phyloP scores from a whole-genome alignment of 2,329 filamentous ascomycete species.

The Aquanectria penicillioides region DNA sequence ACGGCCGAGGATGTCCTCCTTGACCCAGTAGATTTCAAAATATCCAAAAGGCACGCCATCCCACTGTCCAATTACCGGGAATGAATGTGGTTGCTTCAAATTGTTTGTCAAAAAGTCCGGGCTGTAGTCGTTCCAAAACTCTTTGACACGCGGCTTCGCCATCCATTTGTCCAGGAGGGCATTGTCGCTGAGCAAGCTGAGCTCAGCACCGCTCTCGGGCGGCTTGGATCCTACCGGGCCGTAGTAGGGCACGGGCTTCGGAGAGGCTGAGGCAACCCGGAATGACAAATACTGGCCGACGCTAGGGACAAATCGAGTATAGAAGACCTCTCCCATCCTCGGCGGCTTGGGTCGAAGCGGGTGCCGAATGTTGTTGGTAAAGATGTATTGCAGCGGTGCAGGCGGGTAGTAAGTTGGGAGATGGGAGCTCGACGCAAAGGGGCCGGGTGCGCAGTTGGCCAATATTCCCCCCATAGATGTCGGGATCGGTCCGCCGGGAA shows the following conservation, averaged over 20 bases:
- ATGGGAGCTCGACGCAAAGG: constrained; percentile 84
- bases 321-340: constrained; percentile 90
- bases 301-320: constrained; percentile 86
- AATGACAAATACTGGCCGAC: constrained; percentile 88
- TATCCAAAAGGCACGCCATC: constrained; percentile 96
- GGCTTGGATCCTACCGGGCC: constrained; percentile 63
- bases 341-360: constrained; percentile 89
- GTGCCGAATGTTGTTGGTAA: constrained; percentile 82
- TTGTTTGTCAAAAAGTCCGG: constrained; percentile 73
- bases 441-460: constrained; percentile 64
- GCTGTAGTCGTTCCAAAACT: constrained; percentile 82
- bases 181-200: constrained; percentile 60
- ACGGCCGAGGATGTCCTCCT: constrained; percentile 83
- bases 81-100: constrained; percentile 77
- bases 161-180: constrained; percentile 85
- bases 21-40: constrained; percentile 98
- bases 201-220: constrained; percentile 52
- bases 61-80: constrained; percentile 93
- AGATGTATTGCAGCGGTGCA: constrained; percentile 80
- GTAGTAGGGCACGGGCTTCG: constrained; percentile 70
- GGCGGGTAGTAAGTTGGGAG: constrained; percentile 93
- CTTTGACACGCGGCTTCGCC: constrained; percentile 81
- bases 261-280: constrained; percentile 79
- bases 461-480: constrained; percentile 42
- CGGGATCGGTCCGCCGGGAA: constrained; percentile 52